These are phyloP conservation scores for Cercophora samala DNA, from an alignment of 495 filamentous ascomycete genomes.

Conservation along the genomic window DNA sequence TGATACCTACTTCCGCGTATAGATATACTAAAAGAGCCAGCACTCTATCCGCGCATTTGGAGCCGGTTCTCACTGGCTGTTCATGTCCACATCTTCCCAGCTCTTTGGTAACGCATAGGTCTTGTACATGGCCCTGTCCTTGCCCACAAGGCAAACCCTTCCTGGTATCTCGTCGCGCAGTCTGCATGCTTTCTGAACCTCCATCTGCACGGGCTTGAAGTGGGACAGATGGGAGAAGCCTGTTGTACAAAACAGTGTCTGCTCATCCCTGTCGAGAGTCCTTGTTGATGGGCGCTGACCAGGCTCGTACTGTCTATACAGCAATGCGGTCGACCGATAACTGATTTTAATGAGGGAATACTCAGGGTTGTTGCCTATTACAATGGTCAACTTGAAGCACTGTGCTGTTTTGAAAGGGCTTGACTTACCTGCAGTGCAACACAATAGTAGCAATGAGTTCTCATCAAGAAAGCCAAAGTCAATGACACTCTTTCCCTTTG, in stretches of 20 bases:
- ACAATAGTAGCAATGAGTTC: constrained; percentile 44
- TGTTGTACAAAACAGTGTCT: constrained; percentile 15
- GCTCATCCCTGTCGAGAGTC: constrained; percentile 3
- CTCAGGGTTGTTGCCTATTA: constrained; percentile 21
- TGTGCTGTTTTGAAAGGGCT: not conserved
- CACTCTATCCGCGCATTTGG: not conserved
- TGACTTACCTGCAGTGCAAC: constrained; percentile 36
- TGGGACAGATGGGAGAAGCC: constrained; percentile 32
- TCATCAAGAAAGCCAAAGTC: constrained; percentile 52
- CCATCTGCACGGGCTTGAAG: constrained; percentile 48
- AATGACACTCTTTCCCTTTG: constrained; percentile 37
- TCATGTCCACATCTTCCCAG: constrained; percentile 14
- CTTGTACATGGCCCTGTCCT: constrained; percentile 41
- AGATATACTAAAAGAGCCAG: not conserved
- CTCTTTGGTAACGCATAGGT: constrained; percentile 40
- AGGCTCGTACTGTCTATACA: not conserved
- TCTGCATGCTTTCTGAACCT: constrained; percentile 38
- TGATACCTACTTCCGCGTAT: not conserved
- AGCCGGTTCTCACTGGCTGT: not conserved
- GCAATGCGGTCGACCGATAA: constrained; percentile 12
- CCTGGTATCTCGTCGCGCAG: constrained; percentile 37
- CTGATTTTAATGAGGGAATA: constrained; percentile 19
- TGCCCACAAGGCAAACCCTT: constrained; percentile 46
- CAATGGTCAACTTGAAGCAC: not conserved
- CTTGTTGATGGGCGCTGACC: not conserved